phyloP scores from a whole-genome alignment of 2,329 filamentous ascomycete species.

The Paecilomyces sp. region DNA sequence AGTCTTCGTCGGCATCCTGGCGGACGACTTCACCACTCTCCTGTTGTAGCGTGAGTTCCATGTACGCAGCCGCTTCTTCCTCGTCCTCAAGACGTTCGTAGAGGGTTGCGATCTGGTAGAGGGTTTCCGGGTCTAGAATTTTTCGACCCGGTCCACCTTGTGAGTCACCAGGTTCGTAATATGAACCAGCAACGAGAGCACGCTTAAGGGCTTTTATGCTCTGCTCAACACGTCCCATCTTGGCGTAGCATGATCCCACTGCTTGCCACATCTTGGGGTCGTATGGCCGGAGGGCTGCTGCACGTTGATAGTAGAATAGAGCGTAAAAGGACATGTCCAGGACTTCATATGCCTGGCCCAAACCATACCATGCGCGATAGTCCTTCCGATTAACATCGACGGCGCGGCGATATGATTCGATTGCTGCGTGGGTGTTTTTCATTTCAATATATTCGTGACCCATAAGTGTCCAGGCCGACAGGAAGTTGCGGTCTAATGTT shows the following conservation, averaged over 20 bases:
- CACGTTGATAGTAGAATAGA: conserved; percentile 95
- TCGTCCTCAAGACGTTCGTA: conserved; percentile 75
- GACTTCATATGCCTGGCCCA: conserved; percentile 95
- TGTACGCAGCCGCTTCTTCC: conserved; percentile 80
- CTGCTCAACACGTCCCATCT: conserved; percentile 78
- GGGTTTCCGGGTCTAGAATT: conserved; percentile 79
- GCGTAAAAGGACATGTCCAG: conserved; percentile 98
- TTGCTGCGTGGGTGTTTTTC: conserved; percentile 96
- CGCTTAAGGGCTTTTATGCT: conserved; percentile 94
- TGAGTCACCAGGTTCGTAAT: conserved; percentile 59
- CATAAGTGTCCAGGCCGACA: conserved; percentile 97
- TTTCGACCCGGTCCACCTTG: conserved; percentile 23
- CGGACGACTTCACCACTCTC: conserved; percentile 61
- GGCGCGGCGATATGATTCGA: conserved; percentile 90
- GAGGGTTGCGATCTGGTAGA: conserved; percentile 82
- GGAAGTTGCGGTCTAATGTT: conserved; percentile 79
- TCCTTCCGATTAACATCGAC: conserved; percentile 95
- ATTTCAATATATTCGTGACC: conserved; percentile 98
- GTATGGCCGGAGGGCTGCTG: conserved; percentile 85
- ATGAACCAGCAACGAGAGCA: conserved; percentile 78
- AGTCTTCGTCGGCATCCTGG: conserved; percentile 28
- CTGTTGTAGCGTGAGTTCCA: conserved; percentile 91
- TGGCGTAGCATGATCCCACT: conserved; percentile 83
- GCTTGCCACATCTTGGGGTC: conserved; percentile 99
- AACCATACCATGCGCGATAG: conserved; percentile 95